These are phyloP conservation scores for Trichophaea hybrida DNA, from an alignment of 2,329 filamentous ascomycete genomes.

Conservation along the genomic window DNA sequence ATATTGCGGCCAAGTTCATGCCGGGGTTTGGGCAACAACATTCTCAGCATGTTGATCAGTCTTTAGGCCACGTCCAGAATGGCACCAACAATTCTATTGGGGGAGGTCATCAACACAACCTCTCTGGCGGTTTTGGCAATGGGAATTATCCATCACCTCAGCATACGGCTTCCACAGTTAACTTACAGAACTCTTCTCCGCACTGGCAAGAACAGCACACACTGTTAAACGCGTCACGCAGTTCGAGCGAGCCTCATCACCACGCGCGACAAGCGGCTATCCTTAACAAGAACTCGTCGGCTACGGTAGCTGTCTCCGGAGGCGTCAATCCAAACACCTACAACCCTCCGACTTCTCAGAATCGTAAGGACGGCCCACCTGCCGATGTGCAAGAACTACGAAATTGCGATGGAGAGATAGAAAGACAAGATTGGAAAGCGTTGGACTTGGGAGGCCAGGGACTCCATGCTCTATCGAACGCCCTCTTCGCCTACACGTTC, in stretches of 20 bases:
- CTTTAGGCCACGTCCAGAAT: slow-evolving; percentile 28
- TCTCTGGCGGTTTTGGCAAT: slow-evolving; percentile 35
- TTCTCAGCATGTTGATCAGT: slow-evolving; percentile 29
- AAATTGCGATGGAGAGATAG: slow-evolving; percentile 50
- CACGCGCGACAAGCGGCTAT: slow-evolving; percentile 32
- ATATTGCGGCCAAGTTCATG: slow-evolving; percentile 21
- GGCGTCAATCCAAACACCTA: slow-evolving; percentile 27
- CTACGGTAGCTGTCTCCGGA: slow-evolving; percentile 20
- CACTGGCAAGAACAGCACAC: slow-evolving; percentile 85
- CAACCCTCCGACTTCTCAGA: slow-evolving; percentile 22
- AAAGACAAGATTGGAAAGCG: slow-evolving; percentile 76
- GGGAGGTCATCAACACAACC: slow-evolving; percentile 37
- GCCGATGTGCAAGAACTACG: slow-evolving; percentile 37
- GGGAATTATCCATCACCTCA: slow-evolving; percentile 29
- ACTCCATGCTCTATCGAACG: slow-evolving; percentile 61
- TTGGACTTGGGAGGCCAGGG: slow-evolving; percentile 95
- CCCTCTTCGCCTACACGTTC: slow-evolving; percentile 78
- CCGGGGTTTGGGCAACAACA: slow-evolving; percentile 28
- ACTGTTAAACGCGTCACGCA: slow-evolving; percentile 56
- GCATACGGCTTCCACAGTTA: slow-evolving; percentile 19
- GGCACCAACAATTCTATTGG: slow-evolving; percentile 27
- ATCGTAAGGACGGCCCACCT: slow-evolving; percentile 33
- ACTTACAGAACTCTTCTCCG: slow-evolving; percentile 20
- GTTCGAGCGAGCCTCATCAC: slow-evolving; percentile 59
- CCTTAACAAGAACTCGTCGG: slow-evolving; percentile 24